Evolutionary conservation across 495 filamentous ascomycete genomes (phyloP).

Genomic region (Xylaria venustula): DNA sequence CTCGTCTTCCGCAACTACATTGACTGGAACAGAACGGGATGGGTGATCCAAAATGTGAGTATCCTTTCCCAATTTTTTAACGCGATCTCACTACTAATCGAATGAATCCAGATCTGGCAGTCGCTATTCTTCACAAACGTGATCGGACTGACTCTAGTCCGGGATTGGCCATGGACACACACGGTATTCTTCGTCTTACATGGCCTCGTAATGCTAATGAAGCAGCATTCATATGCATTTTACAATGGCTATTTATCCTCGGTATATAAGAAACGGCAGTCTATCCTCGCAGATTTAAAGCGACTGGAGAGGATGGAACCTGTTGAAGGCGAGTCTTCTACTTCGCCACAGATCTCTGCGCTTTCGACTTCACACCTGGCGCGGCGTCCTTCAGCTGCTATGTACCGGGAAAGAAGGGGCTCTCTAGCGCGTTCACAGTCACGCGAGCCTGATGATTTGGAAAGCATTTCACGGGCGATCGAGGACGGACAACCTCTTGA

Average conservation of each 20-base stretch:
- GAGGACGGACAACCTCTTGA: constrained; percentile 56
- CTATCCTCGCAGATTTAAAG: constrained; percentile 33
- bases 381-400: constrained; percentile 32
- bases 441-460: constrained; percentile 40
- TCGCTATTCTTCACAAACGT: constrained; percentile 55
- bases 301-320: constrained; percentile 33
- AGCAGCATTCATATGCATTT: constrained; percentile 73
- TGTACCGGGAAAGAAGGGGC: constrained; percentile 42
- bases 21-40: constrained; percentile 62
- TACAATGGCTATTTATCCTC: constrained; percentile 73
- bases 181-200: constrained; percentile 71
- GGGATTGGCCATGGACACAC: constrained; percentile 76
- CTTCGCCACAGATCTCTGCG: constrained; percentile 30
- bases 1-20: constrained; percentile 51
- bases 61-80: background rate
- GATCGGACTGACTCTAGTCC: constrained; percentile 59
- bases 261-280: constrained; percentile 47
- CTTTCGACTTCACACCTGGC: constrained; percentile 40
- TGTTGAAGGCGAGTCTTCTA: constrained; percentile 34
- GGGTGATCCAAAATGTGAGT: constrained; percentile 64
- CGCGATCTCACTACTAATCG: background rate
- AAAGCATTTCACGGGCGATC: constrained; percentile 54
- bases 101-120: constrained; percentile 56
- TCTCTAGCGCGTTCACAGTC: constrained; percentile 33
- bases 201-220: constrained; percentile 71